Evolutionary conservation across 2,329 filamentous ascomycete species (phyloP), one percentile per base, ranked within the genome.

Genomic region (Aurifilum marmelostoma): DNA sequence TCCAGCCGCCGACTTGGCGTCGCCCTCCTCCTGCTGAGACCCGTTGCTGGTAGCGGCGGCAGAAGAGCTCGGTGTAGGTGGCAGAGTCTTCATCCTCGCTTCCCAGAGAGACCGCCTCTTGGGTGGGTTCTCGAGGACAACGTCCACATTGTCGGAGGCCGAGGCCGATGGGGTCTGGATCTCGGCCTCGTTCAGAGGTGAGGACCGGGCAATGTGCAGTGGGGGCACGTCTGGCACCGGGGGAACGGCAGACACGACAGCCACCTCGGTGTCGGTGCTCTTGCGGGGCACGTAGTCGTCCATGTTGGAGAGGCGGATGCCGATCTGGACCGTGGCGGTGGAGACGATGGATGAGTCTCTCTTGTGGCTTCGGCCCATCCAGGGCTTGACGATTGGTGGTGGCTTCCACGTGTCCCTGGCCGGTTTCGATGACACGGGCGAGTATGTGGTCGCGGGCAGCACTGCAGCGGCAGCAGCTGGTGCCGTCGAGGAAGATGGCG

Each of bases 271-370:
- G 8, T 70, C 67, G 11, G 66, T 73, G 65, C n/a, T 62, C 67
- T 77, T 73, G 24, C 79, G 74, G 21, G 79, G 79, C 0, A 80
- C 78, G 71, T 87, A 82, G 71, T 87, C 84, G 18, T 84, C 80
- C 41, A 86, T 83, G 66, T 84, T 88, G 34, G 90, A 92, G 67
- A 92, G 82, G 14, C 90, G 86, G 21, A 92, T 81, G 1, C 90
- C 90, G 65, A 92, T 92, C 75, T 92, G 89, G 14, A 92, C 89
- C 0, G 89, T 92, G 32, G 89, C 89, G 12, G 87, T 87, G 59
- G 90, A 92, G 21, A 82, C 83, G 56, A 88, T 82, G 0, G 90
- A 92, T 6, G 88, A 89, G 69, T 88, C 83, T 59, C 89, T 84
- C 24, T 81, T 80, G 74, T 86, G 86, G n/a, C 83, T 80, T 18